Evolutionary conservation across 2,329 filamentous ascomycete genomes (phyloP).

Genomic region (Beauveria rudraprayagi): DNA sequence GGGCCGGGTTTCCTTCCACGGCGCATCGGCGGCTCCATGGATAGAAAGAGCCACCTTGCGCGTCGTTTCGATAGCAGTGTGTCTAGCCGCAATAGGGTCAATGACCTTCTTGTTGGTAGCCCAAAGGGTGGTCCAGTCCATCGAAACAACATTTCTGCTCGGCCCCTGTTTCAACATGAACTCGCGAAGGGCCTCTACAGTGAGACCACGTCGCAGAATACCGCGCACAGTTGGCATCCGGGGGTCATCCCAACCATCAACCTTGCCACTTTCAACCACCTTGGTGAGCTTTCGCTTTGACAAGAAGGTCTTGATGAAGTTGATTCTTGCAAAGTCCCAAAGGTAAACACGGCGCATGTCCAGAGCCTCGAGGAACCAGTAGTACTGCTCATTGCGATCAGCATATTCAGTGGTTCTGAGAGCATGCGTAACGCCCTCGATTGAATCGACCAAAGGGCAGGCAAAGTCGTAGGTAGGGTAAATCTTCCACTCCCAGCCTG

Average conservation of each 20-base stretch:
- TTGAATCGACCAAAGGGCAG: slow-evolving; percentile 70
- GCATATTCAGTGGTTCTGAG: slow-evolving; percentile 81
- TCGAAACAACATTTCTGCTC: slow-evolving; percentile 64
- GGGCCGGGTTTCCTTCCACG: slow-evolving; percentile 60
- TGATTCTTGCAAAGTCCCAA: slow-evolving; percentile 79
- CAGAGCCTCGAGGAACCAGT: slow-evolving; percentile 73
- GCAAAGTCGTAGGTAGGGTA: slow-evolving; percentile 85
- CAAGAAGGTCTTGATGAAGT: slow-evolving; percentile 73
- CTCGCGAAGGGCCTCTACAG: slow-evolving; percentile 63
- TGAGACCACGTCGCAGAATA: slow-evolving; percentile 64
- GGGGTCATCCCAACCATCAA: slow-evolving; percentile 72
- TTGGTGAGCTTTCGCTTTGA: slow-evolving; percentile 83
- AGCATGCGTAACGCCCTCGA: slow-evolving; percentile 78
- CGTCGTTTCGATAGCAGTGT: slow-evolving; percentile 59
- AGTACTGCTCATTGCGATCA: slow-evolving; percentile 77
- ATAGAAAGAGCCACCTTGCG: slow-evolving; percentile 59
- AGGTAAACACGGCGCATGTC: slow-evolving; percentile 69
- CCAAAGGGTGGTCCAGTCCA: slow-evolving; percentile 67
- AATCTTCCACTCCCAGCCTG: slow-evolving; percentile 71
- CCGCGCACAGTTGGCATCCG: slow-evolving; percentile 72
- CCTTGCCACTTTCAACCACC: slow-evolving; percentile 43
- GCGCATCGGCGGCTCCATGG: slow-evolving; percentile 51
- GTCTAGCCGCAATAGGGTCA: slow-evolving; percentile 60
- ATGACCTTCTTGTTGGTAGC: slow-evolving; percentile 51
- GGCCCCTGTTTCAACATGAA: slow-evolving; percentile 74